These are phyloP conservation scores for Moniliophthora roreri DNA, from an alignment of 1,284 basidiomycete genomes.

Conservation along the genomic window DNA sequence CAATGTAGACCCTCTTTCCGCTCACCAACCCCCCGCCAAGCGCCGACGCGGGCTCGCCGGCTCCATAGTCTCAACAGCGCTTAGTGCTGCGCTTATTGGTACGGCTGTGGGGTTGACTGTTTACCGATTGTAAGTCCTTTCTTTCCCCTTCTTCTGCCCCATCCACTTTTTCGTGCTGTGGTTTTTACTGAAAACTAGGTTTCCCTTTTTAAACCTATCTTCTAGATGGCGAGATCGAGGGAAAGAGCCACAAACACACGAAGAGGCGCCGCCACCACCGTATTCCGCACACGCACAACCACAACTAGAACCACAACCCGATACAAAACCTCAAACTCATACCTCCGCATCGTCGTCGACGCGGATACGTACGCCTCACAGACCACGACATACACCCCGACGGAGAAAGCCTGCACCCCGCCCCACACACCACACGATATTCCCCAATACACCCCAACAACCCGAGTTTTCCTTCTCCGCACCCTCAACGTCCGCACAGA, in stretches of 20 bases:
- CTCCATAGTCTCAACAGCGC: constrained; percentile 74
- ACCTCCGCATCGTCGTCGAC: neutral
- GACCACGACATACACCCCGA: constrained; percentile 20
- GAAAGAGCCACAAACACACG: constrained; percentile 38
- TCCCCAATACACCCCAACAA: no score
- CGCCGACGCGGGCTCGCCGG: constrained; percentile 69
- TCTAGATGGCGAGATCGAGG: constrained; percentile 68
- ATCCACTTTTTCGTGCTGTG: constrained; percentile 4
- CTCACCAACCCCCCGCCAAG: constrained; percentile 44
- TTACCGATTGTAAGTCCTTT: constrained; percentile 68
- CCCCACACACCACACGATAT: no score
- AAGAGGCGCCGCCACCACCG: constrained; percentile 14
- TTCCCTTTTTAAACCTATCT: constrained; percentile 8
- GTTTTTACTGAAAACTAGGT: constrained; percentile 4
- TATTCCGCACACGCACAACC: constrained; percentile 2
- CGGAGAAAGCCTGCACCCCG: constrained; percentile 13
- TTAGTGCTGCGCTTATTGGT: constrained; percentile 79
- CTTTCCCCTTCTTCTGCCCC: constrained; percentile 2
- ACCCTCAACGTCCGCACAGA: constrained; percentile 13
- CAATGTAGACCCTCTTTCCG: constrained; percentile 22
- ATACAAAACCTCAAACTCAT: constrained; percentile 4
- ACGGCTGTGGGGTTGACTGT: constrained; percentile 81
- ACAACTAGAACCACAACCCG: neutral
- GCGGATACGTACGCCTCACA: constrained; percentile 25
- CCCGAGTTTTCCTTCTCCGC: constrained; percentile 1